A percentile compares a stretch with the other conserved stretches of the same genome.
Conservation (phyloP, 1,284 basidiomycete genomes). For the Apiotrichum sp. region DNA sequence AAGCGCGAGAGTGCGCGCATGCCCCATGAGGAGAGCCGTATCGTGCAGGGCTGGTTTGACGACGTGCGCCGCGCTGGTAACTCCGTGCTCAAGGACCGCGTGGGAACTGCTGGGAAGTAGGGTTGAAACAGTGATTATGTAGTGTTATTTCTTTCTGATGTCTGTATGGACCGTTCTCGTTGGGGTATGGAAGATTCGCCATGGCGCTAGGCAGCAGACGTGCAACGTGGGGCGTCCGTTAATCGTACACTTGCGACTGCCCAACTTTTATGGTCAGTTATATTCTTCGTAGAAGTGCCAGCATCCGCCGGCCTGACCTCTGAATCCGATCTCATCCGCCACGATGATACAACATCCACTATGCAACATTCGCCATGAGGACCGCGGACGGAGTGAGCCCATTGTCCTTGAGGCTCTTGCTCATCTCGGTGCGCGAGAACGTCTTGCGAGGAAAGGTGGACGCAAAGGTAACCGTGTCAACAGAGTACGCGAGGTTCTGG, state of each 20-base stretch:
- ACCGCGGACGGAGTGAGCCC: slow-evolving; percentile 47
- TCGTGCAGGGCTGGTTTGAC: slow-evolving; percentile 75
- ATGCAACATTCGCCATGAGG: slow-evolving; percentile 28
- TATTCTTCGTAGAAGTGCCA: too few relatives aligned
- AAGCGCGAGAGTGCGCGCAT: slow-evolving; percentile 68
- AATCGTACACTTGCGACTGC: too few relatives aligned
- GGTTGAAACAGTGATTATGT: too few relatives aligned
- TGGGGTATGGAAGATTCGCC: too few relatives aligned
- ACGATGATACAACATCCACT: not conserved
- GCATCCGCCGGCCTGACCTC: too few relatives aligned
- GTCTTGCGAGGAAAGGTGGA: slow-evolving; percentile 69
- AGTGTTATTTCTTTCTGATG: too few relatives aligned
- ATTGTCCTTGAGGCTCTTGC: slow-evolving; percentile 43
- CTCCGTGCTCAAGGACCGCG: slow-evolving; percentile 32
- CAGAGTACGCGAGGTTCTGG: slow-evolving; percentile 62
- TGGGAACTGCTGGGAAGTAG: slow-evolving; percentile 25
- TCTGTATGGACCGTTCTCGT: too few relatives aligned
- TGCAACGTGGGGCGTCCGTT: too few relatives aligned
- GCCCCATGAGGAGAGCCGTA: slow-evolving; percentile 66
- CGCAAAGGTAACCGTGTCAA: slow-evolving; percentile 66
- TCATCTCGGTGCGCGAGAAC: slow-evolving; percentile 41
- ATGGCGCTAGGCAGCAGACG: too few relatives aligned
- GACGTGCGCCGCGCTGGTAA: slow-evolving; percentile 53
- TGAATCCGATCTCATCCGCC: too few relatives aligned
- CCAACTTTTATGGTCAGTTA: too few relatives aligned